A percentile compares a stretch with the other conserved stretches of the same genome.
Conservation (phyloP, 176 grass and related monocot species). For the Cenchrus purpureus region DNA sequence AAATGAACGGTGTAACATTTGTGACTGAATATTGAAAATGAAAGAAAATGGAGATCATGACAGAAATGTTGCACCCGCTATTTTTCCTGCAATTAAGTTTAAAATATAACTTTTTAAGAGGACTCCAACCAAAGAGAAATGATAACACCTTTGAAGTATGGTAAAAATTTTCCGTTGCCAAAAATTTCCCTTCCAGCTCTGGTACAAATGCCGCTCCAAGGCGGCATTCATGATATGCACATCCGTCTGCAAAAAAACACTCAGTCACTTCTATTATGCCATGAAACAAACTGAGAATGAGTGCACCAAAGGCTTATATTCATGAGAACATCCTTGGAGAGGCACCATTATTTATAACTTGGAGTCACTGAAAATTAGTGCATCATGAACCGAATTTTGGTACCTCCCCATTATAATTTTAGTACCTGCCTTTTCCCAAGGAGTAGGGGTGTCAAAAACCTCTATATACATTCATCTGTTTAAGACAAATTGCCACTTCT, state of each 20-base stretch:
- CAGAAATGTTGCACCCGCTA: background rate
- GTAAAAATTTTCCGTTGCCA: constrained; percentile 96
- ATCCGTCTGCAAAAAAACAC: constrained; percentile 62
- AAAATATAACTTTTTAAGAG: constrained; percentile 14
- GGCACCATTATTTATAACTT: background rate
- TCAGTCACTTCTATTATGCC: constrained; percentile 20
- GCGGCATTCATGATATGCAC: constrained; percentile 62
- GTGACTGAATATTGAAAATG: background rate
- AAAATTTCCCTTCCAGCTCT: constrained; percentile 71
- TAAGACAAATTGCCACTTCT: constrained; percentile 16
- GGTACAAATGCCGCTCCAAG: constrained; percentile 73
- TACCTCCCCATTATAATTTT: background rate
- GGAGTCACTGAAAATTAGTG: background rate
- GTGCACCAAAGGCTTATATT: background rate
- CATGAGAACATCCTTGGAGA: background rate
- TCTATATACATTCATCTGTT: background rate
- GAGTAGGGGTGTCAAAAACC: background rate
- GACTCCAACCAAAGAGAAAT: background rate
- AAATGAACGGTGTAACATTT: constrained; percentile 13
- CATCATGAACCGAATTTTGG: background rate
- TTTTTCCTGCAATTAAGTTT: background rate
- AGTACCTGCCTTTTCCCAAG: background rate
- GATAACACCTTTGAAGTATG: constrained; percentile 78
- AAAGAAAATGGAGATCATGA: constrained; percentile 27
- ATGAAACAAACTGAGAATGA: constrained; percentile 23